Conservation (phyloP, 148 eudicot species). For the Cornus kousa region DNA sequence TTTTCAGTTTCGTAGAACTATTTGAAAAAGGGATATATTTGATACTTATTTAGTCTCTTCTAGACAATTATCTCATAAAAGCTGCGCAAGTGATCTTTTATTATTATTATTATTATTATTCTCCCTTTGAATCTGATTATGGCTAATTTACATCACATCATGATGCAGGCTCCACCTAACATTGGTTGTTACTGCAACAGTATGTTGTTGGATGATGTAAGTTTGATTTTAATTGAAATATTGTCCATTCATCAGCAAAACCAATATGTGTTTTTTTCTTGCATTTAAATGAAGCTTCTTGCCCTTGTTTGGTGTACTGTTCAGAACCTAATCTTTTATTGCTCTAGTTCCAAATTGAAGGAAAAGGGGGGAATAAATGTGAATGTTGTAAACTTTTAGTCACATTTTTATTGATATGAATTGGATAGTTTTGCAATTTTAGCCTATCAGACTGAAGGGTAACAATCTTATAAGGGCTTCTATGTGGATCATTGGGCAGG, state of each 20-base stretch:
- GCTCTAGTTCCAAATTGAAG: neutral
- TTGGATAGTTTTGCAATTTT: no score
- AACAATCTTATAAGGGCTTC: no score
- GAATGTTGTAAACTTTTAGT: neutral
- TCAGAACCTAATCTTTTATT: neutral
- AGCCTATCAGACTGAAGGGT: neutral
- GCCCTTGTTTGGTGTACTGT: neutral
- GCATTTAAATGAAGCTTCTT: neutral
- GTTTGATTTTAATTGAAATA: constrained; percentile 24
- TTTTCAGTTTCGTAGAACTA: neutral
- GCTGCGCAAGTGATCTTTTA: neutral
- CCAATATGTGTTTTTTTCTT: neutral
- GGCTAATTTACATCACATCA: constrained; percentile 9
- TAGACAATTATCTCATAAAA: neutral
- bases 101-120: no score
- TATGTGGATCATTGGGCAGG: no score
- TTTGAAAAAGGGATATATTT: neutral
- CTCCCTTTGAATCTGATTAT: neutral
- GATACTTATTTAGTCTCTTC: neutral
- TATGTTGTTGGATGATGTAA: constrained; percentile 99
- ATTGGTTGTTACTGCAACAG: constrained; percentile 76
- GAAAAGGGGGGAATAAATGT: neutral
- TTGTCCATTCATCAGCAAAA: neutral
- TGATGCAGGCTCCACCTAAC: constrained; percentile 85
- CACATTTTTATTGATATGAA: neutral